A percentile compares a stretch with the other conserved stretches of the same genome.
Conservation (phyloP, 2,329 filamentous ascomycete species). For the Arthrobotrys pseudoclavata region DNA sequence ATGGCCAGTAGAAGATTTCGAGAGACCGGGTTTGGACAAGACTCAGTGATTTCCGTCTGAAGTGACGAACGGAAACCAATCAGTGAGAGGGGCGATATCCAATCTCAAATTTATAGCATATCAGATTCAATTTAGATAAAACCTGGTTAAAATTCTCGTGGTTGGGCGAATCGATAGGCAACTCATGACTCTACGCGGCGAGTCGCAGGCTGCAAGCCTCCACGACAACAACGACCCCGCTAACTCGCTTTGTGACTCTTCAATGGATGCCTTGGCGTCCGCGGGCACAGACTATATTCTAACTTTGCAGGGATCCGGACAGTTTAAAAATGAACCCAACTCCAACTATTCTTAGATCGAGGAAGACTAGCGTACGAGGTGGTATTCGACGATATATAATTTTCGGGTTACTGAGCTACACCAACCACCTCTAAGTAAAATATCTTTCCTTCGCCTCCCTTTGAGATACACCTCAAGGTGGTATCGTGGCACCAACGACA, state of each 20-base stretch:
- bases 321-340: background rate
- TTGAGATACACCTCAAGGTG: no score
- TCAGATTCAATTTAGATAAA: background rate
- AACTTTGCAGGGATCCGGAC: background rate
- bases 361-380: no score
- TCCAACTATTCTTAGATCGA: background rate
- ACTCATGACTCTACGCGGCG: background rate
- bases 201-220: background rate
- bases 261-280: background rate
- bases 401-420: no score
- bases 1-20: no score
- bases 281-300: background rate
- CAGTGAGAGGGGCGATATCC: background rate
- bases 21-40: background rate
- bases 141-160: background rate
- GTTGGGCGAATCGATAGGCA: slow-evolving; percentile 2
- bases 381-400: no score
- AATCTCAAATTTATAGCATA: background rate
- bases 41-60: background rate
- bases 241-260: slow-evolving; percentile 13
- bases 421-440: no score
- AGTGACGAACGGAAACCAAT: background rate
- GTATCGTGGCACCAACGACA: no score
- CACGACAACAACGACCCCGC: no score
- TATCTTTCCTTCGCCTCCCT: no score